A percentile compares a stretch with the other conserved stretches of the same genome.
Evolutionary conservation across 768 basidiomycete genomes (phyloP).

Genomic region (Trametes punicea): DNA sequence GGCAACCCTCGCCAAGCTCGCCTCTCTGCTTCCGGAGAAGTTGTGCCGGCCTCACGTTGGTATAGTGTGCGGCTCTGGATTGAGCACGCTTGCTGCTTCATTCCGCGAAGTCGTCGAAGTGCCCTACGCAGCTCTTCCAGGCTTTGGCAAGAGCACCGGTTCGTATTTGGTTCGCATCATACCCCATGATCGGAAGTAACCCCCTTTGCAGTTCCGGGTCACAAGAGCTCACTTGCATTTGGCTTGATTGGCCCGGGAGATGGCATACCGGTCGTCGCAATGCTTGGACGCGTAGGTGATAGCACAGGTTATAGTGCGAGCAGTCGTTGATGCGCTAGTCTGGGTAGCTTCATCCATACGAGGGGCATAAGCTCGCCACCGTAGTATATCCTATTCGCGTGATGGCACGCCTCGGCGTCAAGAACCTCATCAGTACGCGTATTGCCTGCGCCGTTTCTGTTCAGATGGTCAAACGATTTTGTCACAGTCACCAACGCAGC

Average conservation of each 20-base stretch:
- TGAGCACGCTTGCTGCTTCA: slow-evolving; percentile 67
- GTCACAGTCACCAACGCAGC: slow-evolving; percentile 81
- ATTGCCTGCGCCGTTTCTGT: not conserved
- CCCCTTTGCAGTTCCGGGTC: slow-evolving; percentile 60
- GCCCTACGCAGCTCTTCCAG: slow-evolving; percentile 64
- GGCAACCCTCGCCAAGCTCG: slow-evolving; percentile 29
- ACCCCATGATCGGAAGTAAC: no score
- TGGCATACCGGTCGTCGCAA: slow-evolving; percentile 80
- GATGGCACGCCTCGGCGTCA: slow-evolving; percentile 75
- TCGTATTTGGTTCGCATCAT: slow-evolving; percentile 15
- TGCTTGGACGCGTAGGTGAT: slow-evolving; percentile 74
- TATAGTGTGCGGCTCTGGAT: slow-evolving; percentile 85
- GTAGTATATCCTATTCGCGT: slow-evolving; percentile 78
- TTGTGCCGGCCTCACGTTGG: slow-evolving; percentile 65
- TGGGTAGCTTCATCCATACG: slow-evolving; percentile 77
- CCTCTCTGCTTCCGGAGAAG: slow-evolving; percentile 29
- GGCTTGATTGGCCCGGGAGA: slow-evolving; percentile 62
- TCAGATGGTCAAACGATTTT: not conserved
- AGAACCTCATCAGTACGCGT: slow-evolving; percentile 66
- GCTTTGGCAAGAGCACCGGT: slow-evolving; percentile 80
- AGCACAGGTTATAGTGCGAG: not conserved
- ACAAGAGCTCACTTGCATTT: slow-evolving; percentile 77
- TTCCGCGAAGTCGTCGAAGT: slow-evolving; percentile 57
- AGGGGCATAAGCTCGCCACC: slow-evolving; percentile 68
- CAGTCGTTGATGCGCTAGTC: not conserved